These are phyloP conservation scores for Xylaria curta DNA, from an alignment of 495 filamentous ascomycete genomes.

Conservation along the genomic window DNA sequence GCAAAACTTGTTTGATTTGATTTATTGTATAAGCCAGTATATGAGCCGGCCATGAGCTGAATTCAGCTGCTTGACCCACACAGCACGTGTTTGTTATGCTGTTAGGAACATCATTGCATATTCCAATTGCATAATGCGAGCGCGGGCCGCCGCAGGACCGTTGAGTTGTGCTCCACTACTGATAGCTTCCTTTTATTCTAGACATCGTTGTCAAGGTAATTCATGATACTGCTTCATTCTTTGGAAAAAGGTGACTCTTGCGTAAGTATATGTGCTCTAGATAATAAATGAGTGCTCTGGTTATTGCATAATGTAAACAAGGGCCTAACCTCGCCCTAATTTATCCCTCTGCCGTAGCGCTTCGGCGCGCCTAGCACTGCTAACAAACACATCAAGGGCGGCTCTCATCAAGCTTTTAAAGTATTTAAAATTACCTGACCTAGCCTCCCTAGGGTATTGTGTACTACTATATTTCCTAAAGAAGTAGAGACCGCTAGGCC, in stretches of 20 bases:
- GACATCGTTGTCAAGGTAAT: neutral
- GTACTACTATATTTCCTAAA: no score
- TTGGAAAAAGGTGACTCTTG: neutral
- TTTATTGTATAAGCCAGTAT: no score
- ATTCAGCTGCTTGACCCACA: neutral
- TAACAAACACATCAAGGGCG: neutral
- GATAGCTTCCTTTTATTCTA: neutral
- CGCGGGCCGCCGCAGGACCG: neutral
- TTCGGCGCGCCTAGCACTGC: neutral
- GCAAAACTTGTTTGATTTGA: no score
- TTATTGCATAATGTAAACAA: neutral
- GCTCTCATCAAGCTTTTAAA: neutral
- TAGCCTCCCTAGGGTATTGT: neutral
- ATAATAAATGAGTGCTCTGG: neutral
- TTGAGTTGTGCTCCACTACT: neutral
- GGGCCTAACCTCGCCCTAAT: neutral
- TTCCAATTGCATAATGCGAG: conserved; percentile 11
- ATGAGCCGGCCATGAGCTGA: neutral
- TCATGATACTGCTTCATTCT: neutral
- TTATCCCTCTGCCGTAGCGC: neutral
- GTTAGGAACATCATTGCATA: neutral
- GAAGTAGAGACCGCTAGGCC: neutral
- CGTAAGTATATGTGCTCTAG: neutral
- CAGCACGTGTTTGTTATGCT: conserved; percentile 4
- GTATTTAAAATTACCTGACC: conserved; percentile 1